Conservation (phyloP, 2,329 filamentous ascomycete genomes). For the Trichocomaceae sp. region DNA sequence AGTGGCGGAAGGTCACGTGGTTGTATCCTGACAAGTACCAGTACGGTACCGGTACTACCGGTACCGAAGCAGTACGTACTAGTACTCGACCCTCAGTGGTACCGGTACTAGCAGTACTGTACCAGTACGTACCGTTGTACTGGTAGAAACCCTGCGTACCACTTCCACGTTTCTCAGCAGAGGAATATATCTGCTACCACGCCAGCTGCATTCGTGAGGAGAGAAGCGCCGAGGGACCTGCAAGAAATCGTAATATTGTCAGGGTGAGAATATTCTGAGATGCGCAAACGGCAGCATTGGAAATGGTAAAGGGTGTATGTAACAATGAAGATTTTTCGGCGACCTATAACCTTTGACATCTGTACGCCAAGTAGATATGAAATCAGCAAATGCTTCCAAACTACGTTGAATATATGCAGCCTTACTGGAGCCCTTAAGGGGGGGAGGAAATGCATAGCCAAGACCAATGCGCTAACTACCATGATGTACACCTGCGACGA, state of each 20-base stretch:
- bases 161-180: background rate
- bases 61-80: no score
- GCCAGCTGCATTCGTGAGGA: background rate
- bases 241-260: background rate
- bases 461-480: background rate
- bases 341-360: background rate
- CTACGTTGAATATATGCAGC: background rate
- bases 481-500: background rate
- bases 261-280: background rate
- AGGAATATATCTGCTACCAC: background rate
- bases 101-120: no score
- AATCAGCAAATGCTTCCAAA: background rate
- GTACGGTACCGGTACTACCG: no score
- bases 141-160: no score
- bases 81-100: no score
- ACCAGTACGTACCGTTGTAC: no score
- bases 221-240: background rate
- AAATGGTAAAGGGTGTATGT: background rate
- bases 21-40: no score
- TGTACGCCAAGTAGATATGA: background rate
- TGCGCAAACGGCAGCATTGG: background rate
- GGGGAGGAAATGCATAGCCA: background rate
- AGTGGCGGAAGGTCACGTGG: no score
- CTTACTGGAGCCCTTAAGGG: background rate
- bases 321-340: background rate